These are phyloP conservation scores for Notholithocarpus densiflorus DNA, from an alignment of 306 rosid genomes.

Conservation along the genomic window DNA sequence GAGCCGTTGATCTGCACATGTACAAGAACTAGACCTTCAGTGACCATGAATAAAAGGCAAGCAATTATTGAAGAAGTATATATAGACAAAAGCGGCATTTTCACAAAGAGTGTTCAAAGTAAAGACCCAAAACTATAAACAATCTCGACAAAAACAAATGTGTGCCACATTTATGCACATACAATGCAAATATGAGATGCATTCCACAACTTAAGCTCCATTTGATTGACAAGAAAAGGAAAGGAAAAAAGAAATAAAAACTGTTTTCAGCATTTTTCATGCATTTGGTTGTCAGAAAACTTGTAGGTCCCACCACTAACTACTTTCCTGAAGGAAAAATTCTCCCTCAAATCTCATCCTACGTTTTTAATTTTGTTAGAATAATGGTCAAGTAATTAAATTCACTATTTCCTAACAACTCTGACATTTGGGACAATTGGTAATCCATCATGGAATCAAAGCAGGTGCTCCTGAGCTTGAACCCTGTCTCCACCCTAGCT, in stretches of 20 bases:
- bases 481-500: too few species aligned
- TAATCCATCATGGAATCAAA: too few species aligned
- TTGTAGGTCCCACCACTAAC: background rate
- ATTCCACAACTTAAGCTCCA: background rate
- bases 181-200: background rate
- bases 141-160: background rate
- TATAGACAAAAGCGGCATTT: background rate
- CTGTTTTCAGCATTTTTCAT: background rate
- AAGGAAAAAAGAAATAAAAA: background rate
- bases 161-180: background rate
- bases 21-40: slow-evolving; percentile 34
- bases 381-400: too few species aligned
- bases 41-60: slow-evolving; percentile 8
- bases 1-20: slow-evolving; percentile 77
- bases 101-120: background rate
- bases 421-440: too few species aligned
- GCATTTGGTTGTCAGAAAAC: background rate
- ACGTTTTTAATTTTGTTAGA: background rate
- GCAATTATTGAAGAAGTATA: slow-evolving; percentile 1
- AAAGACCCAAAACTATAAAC: background rate
- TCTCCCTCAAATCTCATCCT: background rate
- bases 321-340: background rate
- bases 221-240: background rate
- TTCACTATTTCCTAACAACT: too few species aligned
- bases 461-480: too few species aligned